phyloP scores from a whole-genome alignment of 371 early-diverging fungal genomes.

The Choanephora cucurbitarum region DNA sequence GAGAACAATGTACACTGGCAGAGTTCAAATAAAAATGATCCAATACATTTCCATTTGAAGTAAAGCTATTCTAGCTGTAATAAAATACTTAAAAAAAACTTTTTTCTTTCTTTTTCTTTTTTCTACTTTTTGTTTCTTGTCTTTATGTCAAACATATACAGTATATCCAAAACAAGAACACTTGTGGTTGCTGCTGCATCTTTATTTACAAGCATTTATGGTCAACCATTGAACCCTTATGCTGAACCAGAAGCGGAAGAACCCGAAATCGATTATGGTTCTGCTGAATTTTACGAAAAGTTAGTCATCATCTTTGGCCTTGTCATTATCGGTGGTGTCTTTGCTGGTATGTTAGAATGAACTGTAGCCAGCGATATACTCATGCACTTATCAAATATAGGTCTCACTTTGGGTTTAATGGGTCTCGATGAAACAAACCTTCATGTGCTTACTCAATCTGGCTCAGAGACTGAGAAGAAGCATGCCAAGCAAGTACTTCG shows the following conservation, averaged over 20 bases:
- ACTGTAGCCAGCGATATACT: too few species aligned
- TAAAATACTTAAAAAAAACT: too few species aligned
- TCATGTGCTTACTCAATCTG: constrained; percentile 73
- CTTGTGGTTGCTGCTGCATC: constrained; percentile 14
- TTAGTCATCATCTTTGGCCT: constrained; percentile 17
- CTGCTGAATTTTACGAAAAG: constrained; percentile 26
- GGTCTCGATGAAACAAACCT: constrained; percentile 73
- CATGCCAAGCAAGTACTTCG: constrained; percentile 72
- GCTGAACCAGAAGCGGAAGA: constrained; percentile 12
- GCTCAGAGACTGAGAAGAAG: constrained; percentile 60
- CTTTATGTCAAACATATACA: neutral
- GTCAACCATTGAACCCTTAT: constrained; percentile 21
- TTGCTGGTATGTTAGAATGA: constrained; percentile 29
- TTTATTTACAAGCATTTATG: constrained; percentile 24
- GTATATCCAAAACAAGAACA: constrained; percentile 17
- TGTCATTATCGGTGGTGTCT: constrained; percentile 29
- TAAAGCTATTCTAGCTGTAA: too few species aligned
- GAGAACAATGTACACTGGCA: too few species aligned
- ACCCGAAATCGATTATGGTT: constrained; percentile 22
- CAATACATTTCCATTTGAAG: too few species aligned
- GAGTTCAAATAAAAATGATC: too few species aligned
- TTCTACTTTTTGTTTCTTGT: neutral
- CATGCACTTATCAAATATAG: too few species aligned
- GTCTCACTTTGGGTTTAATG: constrained; percentile 86
- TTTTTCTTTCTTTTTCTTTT: constrained; percentile 10